Percentiles rank a stretch among this genome's conserved stretches.
Evolutionary conservation across 225 moss, liverwort and hornwort species (phyloP).

Genomic region (Rhytidiadelphus loreus): DNA sequence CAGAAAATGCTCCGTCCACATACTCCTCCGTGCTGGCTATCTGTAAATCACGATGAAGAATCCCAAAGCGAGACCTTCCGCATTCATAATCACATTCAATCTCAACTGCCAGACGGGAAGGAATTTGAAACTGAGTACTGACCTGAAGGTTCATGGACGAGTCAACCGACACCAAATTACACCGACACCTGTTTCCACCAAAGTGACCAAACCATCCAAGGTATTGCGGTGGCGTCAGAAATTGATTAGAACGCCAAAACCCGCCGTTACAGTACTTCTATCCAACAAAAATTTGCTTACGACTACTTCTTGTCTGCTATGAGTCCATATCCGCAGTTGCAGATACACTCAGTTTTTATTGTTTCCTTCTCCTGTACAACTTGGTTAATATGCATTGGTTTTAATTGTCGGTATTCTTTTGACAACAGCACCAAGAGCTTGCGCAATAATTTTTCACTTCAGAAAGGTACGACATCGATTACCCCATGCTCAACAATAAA

Average conservation of each 20-base stretch:
- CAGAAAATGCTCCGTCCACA: slow-evolving; percentile 72
- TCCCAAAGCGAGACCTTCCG: not conserved
- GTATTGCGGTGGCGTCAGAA: not conserved
- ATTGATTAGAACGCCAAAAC: not conserved
- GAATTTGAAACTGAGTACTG: not conserved
- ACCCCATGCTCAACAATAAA: not conserved
- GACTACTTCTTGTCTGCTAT: too few species aligned
- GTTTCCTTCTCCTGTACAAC: not conserved
- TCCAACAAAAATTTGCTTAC: not conserved
- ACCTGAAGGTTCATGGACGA: slow-evolving; percentile 82
- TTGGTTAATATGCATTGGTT: not conserved
- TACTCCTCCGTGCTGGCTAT: slow-evolving; percentile 72
- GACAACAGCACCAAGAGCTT: not conserved
- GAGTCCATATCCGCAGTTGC: too few species aligned
- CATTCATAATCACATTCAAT: not conserved
- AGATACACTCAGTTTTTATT: too few species aligned
- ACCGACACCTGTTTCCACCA: slow-evolving; percentile 13
- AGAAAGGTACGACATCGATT: not conserved
- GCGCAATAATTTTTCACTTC: not conserved
- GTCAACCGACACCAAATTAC: slow-evolving; percentile 65
- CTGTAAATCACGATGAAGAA: slow-evolving; percentile 11
- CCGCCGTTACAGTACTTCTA: not conserved
- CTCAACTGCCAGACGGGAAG: not conserved
- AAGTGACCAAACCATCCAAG: not conserved
- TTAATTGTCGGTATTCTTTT: not conserved